phyloP scores from a whole-genome alignment of 2,329 filamentous ascomycete genomes.

The Cordyceps javanica region DNA sequence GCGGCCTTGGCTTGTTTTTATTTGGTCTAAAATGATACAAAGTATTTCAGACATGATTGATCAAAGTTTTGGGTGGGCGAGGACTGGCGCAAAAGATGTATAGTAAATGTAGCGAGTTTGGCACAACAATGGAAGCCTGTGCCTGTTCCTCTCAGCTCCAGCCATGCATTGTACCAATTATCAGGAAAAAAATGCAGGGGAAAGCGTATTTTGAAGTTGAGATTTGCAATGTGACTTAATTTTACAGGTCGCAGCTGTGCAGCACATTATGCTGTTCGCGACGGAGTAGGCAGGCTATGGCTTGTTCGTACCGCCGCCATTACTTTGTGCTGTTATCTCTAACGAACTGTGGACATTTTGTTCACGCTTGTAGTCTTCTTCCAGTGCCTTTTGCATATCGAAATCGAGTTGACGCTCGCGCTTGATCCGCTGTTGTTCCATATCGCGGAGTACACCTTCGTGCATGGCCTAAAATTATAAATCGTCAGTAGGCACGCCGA shows the following conservation, averaged over 20 bases:
- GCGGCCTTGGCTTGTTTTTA: not conserved
- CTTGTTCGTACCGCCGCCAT: not conserved
- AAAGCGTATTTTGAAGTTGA: not conserved
- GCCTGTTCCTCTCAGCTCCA: not conserved
- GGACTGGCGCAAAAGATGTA: not conserved
- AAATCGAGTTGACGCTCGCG: conserved; percentile 90
- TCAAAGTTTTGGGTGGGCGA: not conserved
- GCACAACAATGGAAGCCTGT: not conserved
- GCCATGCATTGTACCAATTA: conserved; percentile 17
- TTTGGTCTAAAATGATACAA: conserved; percentile 1
- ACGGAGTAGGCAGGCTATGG: not conserved
- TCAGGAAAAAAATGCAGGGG: conserved; percentile 16
- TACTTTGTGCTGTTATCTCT: conserved; percentile 18
- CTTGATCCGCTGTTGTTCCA: conserved; percentile 89
- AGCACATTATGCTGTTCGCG: conserved; percentile 13
- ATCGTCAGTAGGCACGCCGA: not conserved
- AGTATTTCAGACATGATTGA: not conserved
- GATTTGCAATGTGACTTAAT: not conserved
- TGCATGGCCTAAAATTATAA: conserved; percentile 74
- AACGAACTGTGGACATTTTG: conserved; percentile 61
- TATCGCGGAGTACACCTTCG: conserved; percentile 84
- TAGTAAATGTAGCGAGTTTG: not conserved
- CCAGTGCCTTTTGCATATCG: conserved; percentile 78
- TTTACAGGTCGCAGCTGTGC: conserved; percentile 1
- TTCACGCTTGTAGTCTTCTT: conserved; percentile 83